phyloP scores from a whole-genome alignment of 495 filamentous ascomycete genomes.

The Bacidia gigantensis region DNA sequence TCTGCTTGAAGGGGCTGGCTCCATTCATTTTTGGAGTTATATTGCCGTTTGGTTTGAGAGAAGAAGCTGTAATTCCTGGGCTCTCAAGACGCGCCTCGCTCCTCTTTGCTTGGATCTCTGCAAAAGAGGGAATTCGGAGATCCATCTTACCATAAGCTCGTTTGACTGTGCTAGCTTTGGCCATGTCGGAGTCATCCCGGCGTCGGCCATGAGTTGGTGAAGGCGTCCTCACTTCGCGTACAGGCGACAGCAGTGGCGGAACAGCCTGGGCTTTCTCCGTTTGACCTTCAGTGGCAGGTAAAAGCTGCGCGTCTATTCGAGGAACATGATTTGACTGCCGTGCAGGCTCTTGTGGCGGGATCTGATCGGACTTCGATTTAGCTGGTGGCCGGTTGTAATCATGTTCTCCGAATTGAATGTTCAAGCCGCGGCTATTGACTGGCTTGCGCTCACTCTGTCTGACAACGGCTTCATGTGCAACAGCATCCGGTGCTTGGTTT shows the following conservation, averaged over 20 bases:
- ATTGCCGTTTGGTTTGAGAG: conserved; percentile 11
- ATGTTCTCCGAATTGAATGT: conserved; percentile 16
- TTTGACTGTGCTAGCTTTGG: not conserved
- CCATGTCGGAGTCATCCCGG: conserved; percentile 1
- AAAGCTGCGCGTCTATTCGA: conserved; percentile 6
- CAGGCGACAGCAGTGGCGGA: conserved; percentile 31
- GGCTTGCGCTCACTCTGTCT: conserved; percentile 5
- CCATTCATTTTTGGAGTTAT: conserved; percentile 27
- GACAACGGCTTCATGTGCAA: not conserved
- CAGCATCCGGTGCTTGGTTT: conserved; percentile 1
- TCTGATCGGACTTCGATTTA: conserved; percentile 3
- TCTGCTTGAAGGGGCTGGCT: not conserved
- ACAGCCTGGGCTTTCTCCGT: conserved; percentile 7
- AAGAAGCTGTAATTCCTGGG: not conserved
- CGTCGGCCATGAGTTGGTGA: conserved; percentile 26
- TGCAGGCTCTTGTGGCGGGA: not conserved
- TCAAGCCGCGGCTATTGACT: conserved; percentile 7
- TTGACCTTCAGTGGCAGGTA: conserved; percentile 1
- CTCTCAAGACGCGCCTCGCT: conserved; percentile 23
- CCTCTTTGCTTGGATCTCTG: conserved; percentile 7
- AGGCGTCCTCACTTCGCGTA: conserved; percentile 32
- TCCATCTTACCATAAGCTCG: conserved; percentile 6
- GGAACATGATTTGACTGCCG: conserved; percentile 5
- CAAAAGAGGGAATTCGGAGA: conserved; percentile 15
- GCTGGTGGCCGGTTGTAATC: conserved; percentile 4